Evolutionary conservation across 306 rosid species (phyloP).

Genomic region (Ammopiptanthus mongolicus): DNA sequence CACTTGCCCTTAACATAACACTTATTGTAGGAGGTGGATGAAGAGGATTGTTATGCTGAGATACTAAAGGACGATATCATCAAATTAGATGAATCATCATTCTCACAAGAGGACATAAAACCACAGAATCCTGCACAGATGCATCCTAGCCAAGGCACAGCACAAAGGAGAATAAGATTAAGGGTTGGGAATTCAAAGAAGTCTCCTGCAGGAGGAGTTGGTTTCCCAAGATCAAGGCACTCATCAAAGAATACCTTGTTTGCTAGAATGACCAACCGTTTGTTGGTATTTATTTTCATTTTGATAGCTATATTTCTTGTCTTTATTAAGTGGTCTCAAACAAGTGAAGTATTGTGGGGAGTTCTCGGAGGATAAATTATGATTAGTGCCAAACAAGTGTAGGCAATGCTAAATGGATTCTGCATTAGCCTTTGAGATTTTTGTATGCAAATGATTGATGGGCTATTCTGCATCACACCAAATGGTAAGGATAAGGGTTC

Average conservation of each 20-base stretch:
- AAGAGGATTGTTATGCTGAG: constrained; percentile 77
- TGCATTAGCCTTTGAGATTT: background rate
- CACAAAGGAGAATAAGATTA: constrained; percentile 56
- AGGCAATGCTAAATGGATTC: background rate
- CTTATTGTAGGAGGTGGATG: constrained; percentile 45
- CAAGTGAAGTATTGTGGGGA: constrained; percentile 11
- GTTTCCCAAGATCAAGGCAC: constrained; percentile 19
- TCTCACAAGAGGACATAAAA: constrained; percentile 24
- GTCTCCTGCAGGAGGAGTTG: background rate
- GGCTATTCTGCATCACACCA: background rate
- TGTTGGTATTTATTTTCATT: constrained; percentile 10
- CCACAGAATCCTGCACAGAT: constrained; percentile 19
- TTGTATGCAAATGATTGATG: background rate
- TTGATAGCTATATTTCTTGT: constrained; percentile 23
- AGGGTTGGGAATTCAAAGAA: constrained; percentile 19
- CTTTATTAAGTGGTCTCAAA: constrained; percentile 29
- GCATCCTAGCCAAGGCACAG: constrained; percentile 54
- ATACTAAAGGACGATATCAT: constrained; percentile 81
- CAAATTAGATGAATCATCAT: constrained; percentile 55
- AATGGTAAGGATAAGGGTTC: background rate
- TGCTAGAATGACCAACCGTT: background rate
- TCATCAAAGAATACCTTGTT: constrained; percentile 15
- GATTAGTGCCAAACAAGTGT: background rate
- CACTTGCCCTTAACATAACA: background rate
- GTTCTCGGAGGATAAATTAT: constrained; percentile 1